Conservation (phyloP, 495 filamentous ascomycete species). For the Aspergillus sparsus region DNA sequence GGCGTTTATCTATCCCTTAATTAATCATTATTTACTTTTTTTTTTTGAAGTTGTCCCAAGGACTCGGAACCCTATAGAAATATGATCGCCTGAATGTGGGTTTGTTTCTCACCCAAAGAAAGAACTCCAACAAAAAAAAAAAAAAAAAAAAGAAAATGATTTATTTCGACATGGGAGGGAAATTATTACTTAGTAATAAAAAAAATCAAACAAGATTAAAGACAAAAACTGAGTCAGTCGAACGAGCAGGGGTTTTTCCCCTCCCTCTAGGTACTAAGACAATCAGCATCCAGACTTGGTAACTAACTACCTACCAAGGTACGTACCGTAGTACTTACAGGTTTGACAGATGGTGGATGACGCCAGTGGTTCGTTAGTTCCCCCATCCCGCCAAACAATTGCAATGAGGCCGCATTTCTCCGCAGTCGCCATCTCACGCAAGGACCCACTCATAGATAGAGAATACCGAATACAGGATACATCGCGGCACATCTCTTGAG, state of each 20-base stretch:
- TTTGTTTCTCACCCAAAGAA: neutral
- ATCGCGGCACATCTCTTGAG: no score
- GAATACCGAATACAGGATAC: neutral
- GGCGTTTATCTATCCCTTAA: neutral
- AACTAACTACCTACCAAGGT: no score
- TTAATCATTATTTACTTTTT: neutral
- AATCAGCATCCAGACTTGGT: conserved; percentile 8
- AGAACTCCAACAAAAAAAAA: no score
- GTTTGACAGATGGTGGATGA: conserved; percentile 25
- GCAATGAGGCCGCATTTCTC: conserved; percentile 29
- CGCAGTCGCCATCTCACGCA: conserved; percentile 15
- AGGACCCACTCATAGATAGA: conserved; percentile 7
- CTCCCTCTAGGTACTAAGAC: neutral
- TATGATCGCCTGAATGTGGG: neutral
- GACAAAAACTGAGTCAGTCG: neutral
- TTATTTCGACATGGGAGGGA: no score
- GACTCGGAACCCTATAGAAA: conserved; percentile 8
- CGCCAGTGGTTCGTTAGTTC: conserved; percentile 8
- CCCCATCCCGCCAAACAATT: conserved; percentile 21
- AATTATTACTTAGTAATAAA: no score
- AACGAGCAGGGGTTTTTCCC: neutral
- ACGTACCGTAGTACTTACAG: no score
- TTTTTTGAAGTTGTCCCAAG: conserved; percentile 1
- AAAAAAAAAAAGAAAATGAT: no score
- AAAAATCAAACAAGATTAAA: no score